A percentile compares a stretch with the other conserved stretches of the same genome.
phyloP scores from a whole-genome alignment of 805 yeast genomes.

The Yarrowia bubula region DNA sequence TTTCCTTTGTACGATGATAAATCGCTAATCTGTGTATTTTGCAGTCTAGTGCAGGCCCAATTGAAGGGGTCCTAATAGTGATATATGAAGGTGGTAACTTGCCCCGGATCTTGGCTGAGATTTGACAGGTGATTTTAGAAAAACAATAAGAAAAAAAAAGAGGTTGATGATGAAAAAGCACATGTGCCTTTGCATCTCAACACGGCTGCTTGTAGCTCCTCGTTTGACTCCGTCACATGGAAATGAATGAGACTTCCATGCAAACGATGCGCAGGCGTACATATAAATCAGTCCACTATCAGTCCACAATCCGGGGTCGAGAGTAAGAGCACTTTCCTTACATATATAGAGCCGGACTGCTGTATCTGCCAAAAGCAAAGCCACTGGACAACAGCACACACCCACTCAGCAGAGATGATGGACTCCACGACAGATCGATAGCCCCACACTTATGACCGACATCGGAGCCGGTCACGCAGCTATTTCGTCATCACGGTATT shows the following conservation, averaged over 20 bases:
- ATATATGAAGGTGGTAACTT: too few relatives aligned
- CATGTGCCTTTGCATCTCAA: too few relatives aligned
- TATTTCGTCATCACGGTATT: background rate
- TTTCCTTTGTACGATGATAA: background rate
- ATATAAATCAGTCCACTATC: constrained; percentile 4
- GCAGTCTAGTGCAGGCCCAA: too few relatives aligned
- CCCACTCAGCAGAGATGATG: background rate
- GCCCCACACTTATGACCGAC: background rate
- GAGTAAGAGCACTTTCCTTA: background rate
- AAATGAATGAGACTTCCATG: background rate
- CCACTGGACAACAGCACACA: background rate
- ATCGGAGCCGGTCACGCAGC: background rate
- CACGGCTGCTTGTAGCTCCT: background rate
- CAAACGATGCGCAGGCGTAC: constrained; percentile 10
- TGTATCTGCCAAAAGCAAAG: background rate
- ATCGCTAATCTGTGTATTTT: too few relatives aligned
- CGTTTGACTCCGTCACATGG: constrained; percentile 1
- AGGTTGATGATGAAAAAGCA: background rate
- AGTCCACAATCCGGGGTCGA: constrained; percentile 22
- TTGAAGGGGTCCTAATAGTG: too few relatives aligned
- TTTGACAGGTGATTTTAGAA: too few relatives aligned
- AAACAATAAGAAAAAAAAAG: too few relatives aligned
- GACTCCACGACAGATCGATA: background rate
- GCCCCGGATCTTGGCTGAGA: too few relatives aligned
- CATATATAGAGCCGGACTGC: background rate